phyloP scores from a whole-genome alignment of 2,329 filamentous ascomycete species.

The Pseudogymnoascus sp. region DNA sequence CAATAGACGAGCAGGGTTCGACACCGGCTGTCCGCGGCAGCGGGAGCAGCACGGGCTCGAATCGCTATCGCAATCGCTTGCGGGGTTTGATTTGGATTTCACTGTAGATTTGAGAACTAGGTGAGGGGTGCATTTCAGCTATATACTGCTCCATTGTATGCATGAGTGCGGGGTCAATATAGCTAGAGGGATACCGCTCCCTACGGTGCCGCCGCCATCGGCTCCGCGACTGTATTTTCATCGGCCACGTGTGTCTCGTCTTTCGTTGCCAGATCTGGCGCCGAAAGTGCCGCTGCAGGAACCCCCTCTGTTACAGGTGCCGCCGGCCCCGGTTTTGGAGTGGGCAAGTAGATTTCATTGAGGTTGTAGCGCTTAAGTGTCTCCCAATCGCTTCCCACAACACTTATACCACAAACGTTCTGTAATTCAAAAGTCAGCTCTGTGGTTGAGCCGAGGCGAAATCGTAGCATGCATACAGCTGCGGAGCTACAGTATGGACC shows the following conservation, averaged over 20 bases:
- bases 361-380: slow-evolving; percentile 71
- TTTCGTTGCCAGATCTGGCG: neutral
- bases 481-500: slow-evolving; percentile 5
- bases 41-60: neutral
- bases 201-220: neutral
- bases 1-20: neutral
- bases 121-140: neutral
- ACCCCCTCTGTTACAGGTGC: slow-evolving; percentile 10
- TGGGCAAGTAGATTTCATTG: slow-evolving; percentile 56
- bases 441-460: slow-evolving; percentile 3
- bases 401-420: slow-evolving; percentile 72
- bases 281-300: neutral
- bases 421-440: slow-evolving; percentile 30
- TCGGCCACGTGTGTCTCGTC: neutral
- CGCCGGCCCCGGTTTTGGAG: slow-evolving; percentile 13
- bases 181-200: neutral
- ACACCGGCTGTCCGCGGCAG: neutral
- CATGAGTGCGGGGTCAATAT: neutral
- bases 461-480: slow-evolving; percentile 7
- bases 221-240: neutral
- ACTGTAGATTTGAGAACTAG: neutral
- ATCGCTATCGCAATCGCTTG: neutral
- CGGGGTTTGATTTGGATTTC: slow-evolving; percentile 1
- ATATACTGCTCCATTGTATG: neutral
- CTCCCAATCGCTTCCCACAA: slow-evolving; percentile 65